Evolutionary conservation across 78 protist species (phyloP), one percentile per base, ranked within the genome.

Genomic region (Dictyostelium purpureum): DNA sequence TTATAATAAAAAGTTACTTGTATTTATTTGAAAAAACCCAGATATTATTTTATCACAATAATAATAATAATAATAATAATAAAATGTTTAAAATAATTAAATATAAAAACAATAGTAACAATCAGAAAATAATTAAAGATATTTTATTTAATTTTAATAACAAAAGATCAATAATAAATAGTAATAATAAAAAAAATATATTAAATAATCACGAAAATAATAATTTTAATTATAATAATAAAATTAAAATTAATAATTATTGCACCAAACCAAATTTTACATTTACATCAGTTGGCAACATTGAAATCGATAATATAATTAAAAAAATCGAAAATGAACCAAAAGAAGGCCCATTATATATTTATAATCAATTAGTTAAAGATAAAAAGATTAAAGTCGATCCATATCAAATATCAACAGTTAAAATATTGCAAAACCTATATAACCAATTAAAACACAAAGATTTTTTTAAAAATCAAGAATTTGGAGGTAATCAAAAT

Each of bases 341-440:
- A 38, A 79, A 59, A 2, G 88, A 82, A 6, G 94, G 94, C 12
- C 94, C 94, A 45, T 65, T 90, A 38, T 77, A 51, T 7, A 5
- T 47, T 4, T 90, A 81, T 47, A 69, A 90, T 24, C 73, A 66
- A 47, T 40, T 90, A 57, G 42, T 77, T 0, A 81, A 33, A 4
- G 74, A 71, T 1, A 43, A 43, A 11, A 90, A 90, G 28, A 90
- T 90, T 1, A 78, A 66, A 24, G 54, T 37, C 2, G 94, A 90
- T 18, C 24, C 37, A 0, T 43, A 90, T 26, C 94, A 90, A 52
- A 51, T 77, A 24, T 51, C 56, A 28, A 90, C 89, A 16, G 94
- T 90, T 33, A 75, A 90, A 40, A 24, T 81, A 54, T 47, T 90
- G 33, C 90, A 90, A 38, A 51, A 63, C 24, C 51, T 90, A 10